phyloP scores from a whole-genome alignment of 2,329 filamentous ascomycete species.

The Intubia oerlemansii region DNA sequence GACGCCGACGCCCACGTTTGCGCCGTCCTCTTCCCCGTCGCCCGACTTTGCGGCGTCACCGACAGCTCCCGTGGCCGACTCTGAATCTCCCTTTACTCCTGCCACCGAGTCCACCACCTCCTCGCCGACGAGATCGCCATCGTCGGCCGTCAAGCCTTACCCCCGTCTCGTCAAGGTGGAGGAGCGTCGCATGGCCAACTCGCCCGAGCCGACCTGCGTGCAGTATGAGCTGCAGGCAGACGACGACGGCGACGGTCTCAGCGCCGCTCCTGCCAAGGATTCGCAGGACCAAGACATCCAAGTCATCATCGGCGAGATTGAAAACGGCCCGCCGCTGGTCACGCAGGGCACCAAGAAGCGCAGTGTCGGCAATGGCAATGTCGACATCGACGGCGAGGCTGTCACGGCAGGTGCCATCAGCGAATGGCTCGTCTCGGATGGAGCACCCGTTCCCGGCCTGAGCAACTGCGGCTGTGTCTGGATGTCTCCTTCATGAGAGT shows the following conservation, averaged over 20 bases:
- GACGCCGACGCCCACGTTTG: conserved; percentile 3
- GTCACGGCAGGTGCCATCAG: neutral
- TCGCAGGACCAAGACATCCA: conserved; percentile 18
- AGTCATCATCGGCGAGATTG: conserved; percentile 22
- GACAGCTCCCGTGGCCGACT: neutral
- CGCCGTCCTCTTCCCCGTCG: conserved; percentile 1
- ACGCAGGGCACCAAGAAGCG: no score
- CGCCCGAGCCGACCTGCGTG: conserved; percentile 20
- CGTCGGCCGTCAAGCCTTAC: conserved; percentile 15
- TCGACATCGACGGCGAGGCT: neutral
- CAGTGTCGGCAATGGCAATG: neutral
- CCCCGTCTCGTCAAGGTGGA: conserved; percentile 32
- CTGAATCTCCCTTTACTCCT: no score
- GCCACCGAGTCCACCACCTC: no score
- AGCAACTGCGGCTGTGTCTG: conserved; percentile 32
- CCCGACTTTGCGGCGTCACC: neutral
- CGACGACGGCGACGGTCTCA: conserved; percentile 13
- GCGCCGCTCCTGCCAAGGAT: conserved; percentile 15
- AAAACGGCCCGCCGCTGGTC: conserved; percentile 7
- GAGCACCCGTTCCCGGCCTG: no score
- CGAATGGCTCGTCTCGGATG: conserved; percentile 3
- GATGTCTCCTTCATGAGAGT: no score
- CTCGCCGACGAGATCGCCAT: no score
- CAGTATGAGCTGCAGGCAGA: conserved; percentile 23
- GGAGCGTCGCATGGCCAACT: conserved; percentile 24